Conservation (phyloP, 306 rosid genomes). For the Carpinus fangiana region DNA sequence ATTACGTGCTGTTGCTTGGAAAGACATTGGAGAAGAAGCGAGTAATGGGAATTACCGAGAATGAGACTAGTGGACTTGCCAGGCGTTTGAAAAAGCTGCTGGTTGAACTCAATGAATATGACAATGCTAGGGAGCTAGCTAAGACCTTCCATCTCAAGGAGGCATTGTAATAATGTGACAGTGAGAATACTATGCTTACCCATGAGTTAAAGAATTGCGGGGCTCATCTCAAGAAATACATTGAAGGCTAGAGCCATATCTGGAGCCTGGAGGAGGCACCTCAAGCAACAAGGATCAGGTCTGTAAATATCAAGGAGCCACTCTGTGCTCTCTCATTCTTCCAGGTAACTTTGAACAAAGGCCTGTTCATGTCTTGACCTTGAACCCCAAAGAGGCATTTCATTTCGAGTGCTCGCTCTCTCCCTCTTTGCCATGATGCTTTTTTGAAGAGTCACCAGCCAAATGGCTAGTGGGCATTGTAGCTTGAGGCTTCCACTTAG, state of each 20-base stretch:
- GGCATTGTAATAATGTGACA: slow-evolving; percentile 55
- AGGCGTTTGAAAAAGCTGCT: slow-evolving; percentile 88
- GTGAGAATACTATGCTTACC: not conserved
- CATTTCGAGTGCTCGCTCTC: not conserved
- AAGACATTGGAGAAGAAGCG: slow-evolving; percentile 75
- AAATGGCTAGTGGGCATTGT: not conserved
- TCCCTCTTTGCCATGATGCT: not conserved
- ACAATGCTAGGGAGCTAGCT: slow-evolving; percentile 70
- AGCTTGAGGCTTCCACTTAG: not conserved
- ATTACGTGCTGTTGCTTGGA: slow-evolving; percentile 64
- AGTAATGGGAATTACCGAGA: slow-evolving; percentile 41
- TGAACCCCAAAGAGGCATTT: not conserved
- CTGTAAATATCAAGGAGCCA: not conserved
- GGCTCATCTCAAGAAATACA: not conserved
- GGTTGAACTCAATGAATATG: slow-evolving; percentile 87
- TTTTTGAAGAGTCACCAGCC: not conserved
- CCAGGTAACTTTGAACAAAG: not conserved
- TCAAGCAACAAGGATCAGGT: not conserved
- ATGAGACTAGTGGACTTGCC: slow-evolving; percentile 66
- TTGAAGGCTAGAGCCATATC: not conserved
- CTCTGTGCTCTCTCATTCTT: not conserved
- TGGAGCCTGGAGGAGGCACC: slow-evolving; percentile 10
- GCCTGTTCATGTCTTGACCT: not conserved
- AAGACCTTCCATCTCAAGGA: slow-evolving; percentile 84
- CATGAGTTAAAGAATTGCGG: slow-evolving; percentile 1